Evolutionary conservation across 805 yeast species (phyloP), one percentile per base, ranked within the genome.

Genomic region (Nakazawaea anatomiae): DNA sequence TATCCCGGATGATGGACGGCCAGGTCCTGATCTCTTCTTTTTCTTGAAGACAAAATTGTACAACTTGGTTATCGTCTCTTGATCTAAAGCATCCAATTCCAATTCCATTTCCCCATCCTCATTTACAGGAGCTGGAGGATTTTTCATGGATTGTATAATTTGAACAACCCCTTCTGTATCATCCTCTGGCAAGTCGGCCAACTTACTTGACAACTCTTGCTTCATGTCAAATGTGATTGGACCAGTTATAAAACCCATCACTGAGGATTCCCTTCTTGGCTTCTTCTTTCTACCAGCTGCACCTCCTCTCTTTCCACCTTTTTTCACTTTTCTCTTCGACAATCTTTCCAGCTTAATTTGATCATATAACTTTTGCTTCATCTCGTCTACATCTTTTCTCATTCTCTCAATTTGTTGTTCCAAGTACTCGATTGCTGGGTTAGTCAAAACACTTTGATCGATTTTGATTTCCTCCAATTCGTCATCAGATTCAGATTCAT

Each of bases 81-180:
- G 89, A 60, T 89, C 96, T 58, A 94, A 76, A 68, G 86, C 86
- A 65, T 94, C 97, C 83, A 94, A 87, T 68, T 94, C 99, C 54
- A 94, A 77, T 73, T 94, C 99, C 54, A 94, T 94, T 72, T 94
- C 98, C 52, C 92, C 98, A 60, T 89, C 92, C 59, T 78, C 82
- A 53, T 75, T 78, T 59, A 64, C 68, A 58, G 62, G 73, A 59
- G 66, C 76, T 58, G 78, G 74, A 54, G 80, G 87, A 4, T 83
- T 83, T 77, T 84, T 74, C 48, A 83, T 76, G 65, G 87, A 94
- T 62, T 86, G 86, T 57, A 94, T 89, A 55, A 94, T 89, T 47
- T 86, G 81, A 55, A 92, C 77, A 35, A 90, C 96, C 53, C 87
- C 85, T 58, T 85, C 87, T 59, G 92, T 72, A 70, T 88, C 89